A percentile compares a stretch with the other conserved stretches of the same genome.
These are phyloP conservation scores for Colletotrichum neosansevieriae DNA, from an alignment of 2,329 filamentous ascomycete genomes.

Conservation along the genomic window DNA sequence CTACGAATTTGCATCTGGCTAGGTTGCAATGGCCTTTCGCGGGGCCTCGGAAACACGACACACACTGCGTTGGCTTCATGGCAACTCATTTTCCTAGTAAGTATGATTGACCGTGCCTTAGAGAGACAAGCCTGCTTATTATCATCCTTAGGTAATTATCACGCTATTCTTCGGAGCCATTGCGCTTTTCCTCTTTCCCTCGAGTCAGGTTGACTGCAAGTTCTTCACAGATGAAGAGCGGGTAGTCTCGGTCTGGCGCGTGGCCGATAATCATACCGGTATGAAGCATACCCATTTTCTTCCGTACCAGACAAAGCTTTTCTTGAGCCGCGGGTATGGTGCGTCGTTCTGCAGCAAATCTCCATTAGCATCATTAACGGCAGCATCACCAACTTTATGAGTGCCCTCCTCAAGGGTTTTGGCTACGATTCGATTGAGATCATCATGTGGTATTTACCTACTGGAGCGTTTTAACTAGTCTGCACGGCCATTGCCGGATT, in stretches of 20 bases:
- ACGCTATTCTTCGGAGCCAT: not conserved
- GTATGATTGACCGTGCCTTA: not conserved
- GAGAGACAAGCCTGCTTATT: too few relatives aligned
- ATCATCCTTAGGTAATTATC: not conserved
- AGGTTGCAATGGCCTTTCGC: not conserved
- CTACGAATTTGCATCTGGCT: slow-evolving; percentile 44
- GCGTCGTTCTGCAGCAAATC: not conserved
- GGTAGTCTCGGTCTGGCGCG: slow-evolving; percentile 4
- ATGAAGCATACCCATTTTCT: not conserved
- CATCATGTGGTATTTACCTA: not conserved
- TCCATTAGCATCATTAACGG: slow-evolving; percentile 4
- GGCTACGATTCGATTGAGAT: not conserved
- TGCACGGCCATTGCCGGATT: not conserved
- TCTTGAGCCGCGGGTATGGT: not conserved
- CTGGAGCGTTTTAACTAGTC: not conserved
- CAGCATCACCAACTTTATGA: slow-evolving; percentile 5
- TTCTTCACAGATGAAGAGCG: not conserved
- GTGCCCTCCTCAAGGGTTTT: not conserved
- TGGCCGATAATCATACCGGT: not conserved
- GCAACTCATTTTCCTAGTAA: not conserved
- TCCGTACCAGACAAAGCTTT: not conserved
- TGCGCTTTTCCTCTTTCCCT: not conserved
- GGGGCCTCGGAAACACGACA: slow-evolving; percentile 4
- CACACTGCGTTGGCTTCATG: slow-evolving; percentile 6
- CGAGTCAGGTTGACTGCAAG: not conserved